A percentile compares a stretch with the other conserved stretches of the same genome.
These are phyloP conservation scores for Pistacia vera DNA, from an alignment of 345 rosid genomes.

Conservation along the genomic window DNA sequence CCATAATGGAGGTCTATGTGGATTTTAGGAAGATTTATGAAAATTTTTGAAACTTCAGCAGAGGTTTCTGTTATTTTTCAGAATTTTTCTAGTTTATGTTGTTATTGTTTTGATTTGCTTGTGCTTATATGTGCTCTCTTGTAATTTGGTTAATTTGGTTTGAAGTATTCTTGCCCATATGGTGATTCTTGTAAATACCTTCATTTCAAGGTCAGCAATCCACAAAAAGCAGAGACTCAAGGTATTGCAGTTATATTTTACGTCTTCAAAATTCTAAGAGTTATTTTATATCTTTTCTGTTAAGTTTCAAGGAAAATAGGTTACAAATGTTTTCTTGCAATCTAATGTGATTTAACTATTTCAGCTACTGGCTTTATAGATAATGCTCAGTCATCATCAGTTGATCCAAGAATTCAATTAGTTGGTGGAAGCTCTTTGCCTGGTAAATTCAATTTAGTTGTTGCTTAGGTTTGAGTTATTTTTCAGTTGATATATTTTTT, in stretches of 20 bases:
- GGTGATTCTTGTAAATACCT: slow-evolving; percentile 84
- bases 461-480: neutral
- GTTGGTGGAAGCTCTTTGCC: slow-evolving; percentile 30
- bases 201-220: slow-evolving; percentile 44
- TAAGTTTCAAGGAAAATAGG: neutral
- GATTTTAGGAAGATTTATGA: neutral
- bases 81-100: slow-evolving; percentile 1
- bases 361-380: slow-evolving; percentile 18
- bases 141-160: slow-evolving; percentile 3
- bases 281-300: neutral
- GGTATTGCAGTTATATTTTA: slow-evolving; percentile 8
- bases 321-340: neutral
- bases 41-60: too few species aligned
- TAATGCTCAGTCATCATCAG: slow-evolving; percentile 12
- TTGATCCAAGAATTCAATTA: slow-evolving; percentile 24
- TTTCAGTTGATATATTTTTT: neutral
- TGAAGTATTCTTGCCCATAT: slow-evolving; percentile 77
- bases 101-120: neutral
- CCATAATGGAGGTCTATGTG: too few species aligned
- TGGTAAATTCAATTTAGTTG: slow-evolving; percentile 23
- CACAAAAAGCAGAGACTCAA: neutral
- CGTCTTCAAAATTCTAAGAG: neutral
- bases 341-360: neutral
- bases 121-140: neutral
- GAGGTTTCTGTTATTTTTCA: neutral